phyloP scores from a whole-genome alignment of 768 basidiomycete species.

The Astraeus odoratus region DNA sequence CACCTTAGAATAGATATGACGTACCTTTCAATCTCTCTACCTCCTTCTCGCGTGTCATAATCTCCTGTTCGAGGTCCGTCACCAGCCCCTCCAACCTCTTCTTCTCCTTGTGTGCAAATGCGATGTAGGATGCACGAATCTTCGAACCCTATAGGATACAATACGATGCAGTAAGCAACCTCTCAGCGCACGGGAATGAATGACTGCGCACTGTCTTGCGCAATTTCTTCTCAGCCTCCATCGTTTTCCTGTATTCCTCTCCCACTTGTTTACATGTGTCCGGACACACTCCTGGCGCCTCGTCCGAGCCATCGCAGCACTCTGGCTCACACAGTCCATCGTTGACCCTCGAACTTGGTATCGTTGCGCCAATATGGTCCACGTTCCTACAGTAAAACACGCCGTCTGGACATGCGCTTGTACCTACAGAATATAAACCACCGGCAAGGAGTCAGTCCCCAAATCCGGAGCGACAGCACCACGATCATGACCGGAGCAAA shows the following conservation, averaged over 20 bases:
- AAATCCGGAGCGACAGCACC: neutral
- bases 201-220: slow-evolving; percentile 60
- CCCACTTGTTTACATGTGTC: slow-evolving; percentile 77
- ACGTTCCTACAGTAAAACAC: slow-evolving; percentile 81
- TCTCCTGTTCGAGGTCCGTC: slow-evolving; percentile 46
- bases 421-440: slow-evolving; percentile 42
- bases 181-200: neutral
- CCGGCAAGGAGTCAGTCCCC: neutral
- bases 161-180: neutral
- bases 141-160: slow-evolving; percentile 64
- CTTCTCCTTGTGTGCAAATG: slow-evolving; percentile 86
- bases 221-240: slow-evolving; percentile 70
- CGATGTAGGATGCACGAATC: slow-evolving; percentile 83
- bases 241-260: slow-evolving; percentile 55
- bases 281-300: slow-evolving; percentile 70
- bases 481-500: neutral
- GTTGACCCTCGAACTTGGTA: slow-evolving; percentile 77
- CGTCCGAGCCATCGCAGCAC: slow-evolving; percentile 97
- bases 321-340: slow-evolving; percentile 91
- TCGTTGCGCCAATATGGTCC: slow-evolving; percentile 78
- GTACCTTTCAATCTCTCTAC: slow-evolving; percentile 66
- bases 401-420: slow-evolving; percentile 72
- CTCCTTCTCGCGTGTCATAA: slow-evolving; percentile 60
- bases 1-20: slow-evolving; percentile 3
- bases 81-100: slow-evolving; percentile 66